Evolutionary conservation across 768 basidiomycete genomes (phyloP).

Genomic region (Paxillus involutus): DNA sequence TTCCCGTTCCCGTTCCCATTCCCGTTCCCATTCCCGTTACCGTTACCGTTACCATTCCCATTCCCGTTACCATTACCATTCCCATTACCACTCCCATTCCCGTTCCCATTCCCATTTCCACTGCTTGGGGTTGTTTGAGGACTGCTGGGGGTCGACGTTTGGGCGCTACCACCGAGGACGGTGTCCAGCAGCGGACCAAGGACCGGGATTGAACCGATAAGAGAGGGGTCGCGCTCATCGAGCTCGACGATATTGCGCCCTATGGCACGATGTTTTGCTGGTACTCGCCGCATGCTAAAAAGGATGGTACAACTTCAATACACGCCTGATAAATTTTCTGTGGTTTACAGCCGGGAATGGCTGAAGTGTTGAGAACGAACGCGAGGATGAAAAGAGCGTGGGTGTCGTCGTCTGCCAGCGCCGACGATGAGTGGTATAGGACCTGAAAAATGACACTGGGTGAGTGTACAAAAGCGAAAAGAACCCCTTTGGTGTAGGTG

Average conservation of each 20-base stretch:
- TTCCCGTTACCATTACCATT: neutral
- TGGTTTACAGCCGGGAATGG: neutral
- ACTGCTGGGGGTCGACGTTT: constrained; percentile 3
- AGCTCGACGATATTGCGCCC: constrained; percentile 16
- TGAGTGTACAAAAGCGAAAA: neutral
- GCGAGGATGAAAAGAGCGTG: constrained; percentile 24
- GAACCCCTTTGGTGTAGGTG: neutral
- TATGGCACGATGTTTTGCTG: constrained; percentile 11
- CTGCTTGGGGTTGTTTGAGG: constrained; percentile 1
- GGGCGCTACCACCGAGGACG: constrained; percentile 27
- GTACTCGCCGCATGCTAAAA: constrained; percentile 12
- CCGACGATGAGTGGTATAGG: constrained; percentile 7
- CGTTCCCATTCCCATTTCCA: neutral
- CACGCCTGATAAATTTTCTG: neutral
- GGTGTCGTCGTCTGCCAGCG: constrained; percentile 11
- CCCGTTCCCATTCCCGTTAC: neutral
- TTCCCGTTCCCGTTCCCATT: neutral
- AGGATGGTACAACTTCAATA: constrained; percentile 7
- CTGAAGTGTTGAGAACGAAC: constrained; percentile 13
- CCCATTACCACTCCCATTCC: neutral
- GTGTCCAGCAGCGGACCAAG: constrained; percentile 36
- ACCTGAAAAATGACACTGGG: neutral
- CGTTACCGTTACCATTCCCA: neutral
- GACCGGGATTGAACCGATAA: constrained; percentile 42
- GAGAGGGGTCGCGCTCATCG: constrained; percentile 38